These are phyloP conservation scores for Ophiostoma ips DNA, from an alignment of 2,329 filamentous ascomycete genomes.

Conservation along the genomic window DNA sequence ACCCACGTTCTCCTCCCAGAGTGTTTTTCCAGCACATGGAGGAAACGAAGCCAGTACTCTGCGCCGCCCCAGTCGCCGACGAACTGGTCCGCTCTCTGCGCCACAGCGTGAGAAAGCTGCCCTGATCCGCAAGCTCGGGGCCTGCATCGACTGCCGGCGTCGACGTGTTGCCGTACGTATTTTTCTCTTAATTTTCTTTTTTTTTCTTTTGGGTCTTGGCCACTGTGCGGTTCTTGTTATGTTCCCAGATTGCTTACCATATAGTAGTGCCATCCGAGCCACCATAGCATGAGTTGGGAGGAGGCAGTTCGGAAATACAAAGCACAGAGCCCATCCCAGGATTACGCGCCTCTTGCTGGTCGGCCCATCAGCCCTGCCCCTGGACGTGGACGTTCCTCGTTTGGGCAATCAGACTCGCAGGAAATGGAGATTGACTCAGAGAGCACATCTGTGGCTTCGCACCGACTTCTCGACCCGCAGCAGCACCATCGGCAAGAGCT, in stretches of 20 bases:
- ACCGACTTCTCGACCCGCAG: conserved; percentile 6
- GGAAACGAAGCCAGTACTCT: conserved; percentile 38
- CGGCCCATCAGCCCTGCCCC: conserved; percentile 30
- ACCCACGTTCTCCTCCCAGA: conserved; percentile 31
- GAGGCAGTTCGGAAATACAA: conserved; percentile 42
- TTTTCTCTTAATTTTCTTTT: neutral
- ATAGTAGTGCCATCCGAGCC: conserved; percentile 47
- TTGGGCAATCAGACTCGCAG: conserved; percentile 29
- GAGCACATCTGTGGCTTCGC: conserved; percentile 17
- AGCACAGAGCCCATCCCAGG: conserved; percentile 38
- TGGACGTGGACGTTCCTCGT: conserved; percentile 23
- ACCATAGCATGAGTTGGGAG: conserved; percentile 48
- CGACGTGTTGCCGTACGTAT: conserved; percentile 8
- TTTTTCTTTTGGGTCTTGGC: neutral
- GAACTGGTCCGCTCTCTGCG: conserved; percentile 44
- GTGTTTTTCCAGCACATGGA: conserved; percentile 42
- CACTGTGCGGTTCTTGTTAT: too few relatives aligned
- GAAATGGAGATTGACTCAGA: conserved; percentile 40
- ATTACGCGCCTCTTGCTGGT: conserved; percentile 26
- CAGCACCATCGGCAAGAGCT: neutral
- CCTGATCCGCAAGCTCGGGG: conserved; percentile 44
- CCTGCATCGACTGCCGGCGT: conserved; percentile 35
- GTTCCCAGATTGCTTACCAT: neutral
- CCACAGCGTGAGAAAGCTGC: conserved; percentile 45
- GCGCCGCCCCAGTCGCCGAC: conserved; percentile 41